Conservation (phyloP, 2,329 filamentous ascomycete genomes). For the Akanthomyces uredinophilus region DNA sequence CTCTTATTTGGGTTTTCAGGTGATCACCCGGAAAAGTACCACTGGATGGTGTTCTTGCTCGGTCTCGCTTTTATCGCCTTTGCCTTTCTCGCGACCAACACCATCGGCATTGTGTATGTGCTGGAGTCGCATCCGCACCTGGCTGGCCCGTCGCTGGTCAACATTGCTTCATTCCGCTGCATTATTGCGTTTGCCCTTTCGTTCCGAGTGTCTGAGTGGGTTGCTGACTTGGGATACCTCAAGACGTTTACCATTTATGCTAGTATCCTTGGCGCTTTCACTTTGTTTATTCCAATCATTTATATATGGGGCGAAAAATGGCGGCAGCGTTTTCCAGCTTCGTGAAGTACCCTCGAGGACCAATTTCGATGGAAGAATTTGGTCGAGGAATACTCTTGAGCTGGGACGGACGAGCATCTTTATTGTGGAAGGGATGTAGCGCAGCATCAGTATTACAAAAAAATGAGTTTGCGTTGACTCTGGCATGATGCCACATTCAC, state of each 20-base stretch:
- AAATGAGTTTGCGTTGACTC: no score
- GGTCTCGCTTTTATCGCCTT: conserved; percentile 25
- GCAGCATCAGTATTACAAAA: no score
- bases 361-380: no score
- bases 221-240: conserved; percentile 23
- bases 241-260: conserved; percentile 26
- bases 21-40: conserved; percentile 18
- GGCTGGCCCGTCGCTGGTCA: conserved; percentile 28
- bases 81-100: conserved; percentile 23
- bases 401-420: no score
- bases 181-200: conserved; percentile 26
- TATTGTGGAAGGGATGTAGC: no score
- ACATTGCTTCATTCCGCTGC: conserved; percentile 28
- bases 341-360: background rate
- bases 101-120: conserved; percentile 26
- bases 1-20: conserved; percentile 29
- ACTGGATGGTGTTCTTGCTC: conserved; percentile 24
- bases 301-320: conserved; percentile 18
- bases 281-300: conserved; percentile 25
- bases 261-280: conserved; percentile 26
- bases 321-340: background rate
- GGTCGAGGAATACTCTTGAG: no score
- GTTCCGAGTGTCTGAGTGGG: conserved; percentile 25
- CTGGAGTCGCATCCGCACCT: conserved; percentile 28
- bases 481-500: no score